phyloP scores from a whole-genome alignment of 1,139 yeast genomes.

The Candida smagusa region DNA sequence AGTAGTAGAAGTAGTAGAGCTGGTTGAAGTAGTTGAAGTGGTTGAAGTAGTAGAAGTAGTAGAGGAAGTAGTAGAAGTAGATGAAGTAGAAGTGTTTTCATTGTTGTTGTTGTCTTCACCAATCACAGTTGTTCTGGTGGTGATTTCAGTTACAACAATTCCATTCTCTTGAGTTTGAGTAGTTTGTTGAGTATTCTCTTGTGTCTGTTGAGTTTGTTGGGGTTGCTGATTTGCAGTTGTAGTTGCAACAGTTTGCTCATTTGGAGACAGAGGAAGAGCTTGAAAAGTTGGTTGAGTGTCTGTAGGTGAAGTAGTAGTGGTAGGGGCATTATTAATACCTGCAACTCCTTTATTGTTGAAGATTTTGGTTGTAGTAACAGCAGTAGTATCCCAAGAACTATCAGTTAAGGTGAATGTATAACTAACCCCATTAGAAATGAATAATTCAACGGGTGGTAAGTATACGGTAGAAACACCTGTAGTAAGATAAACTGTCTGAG shows the following conservation, averaged over 20 bases:
- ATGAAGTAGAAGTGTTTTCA: constrained; percentile 4
- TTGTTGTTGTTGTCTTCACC: constrained; percentile 1
- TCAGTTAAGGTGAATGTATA: constrained; percentile 54
- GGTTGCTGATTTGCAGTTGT: constrained; percentile 5
- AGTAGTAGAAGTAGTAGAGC: constrained; percentile 7
- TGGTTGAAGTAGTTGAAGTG: constrained; percentile 4
- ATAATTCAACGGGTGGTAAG: constrained; percentile 67
- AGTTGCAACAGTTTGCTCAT: constrained; percentile 9
- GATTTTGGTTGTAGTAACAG: constrained; percentile 31
- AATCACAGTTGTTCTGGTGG: constrained; percentile 7
- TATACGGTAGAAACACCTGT: constrained; percentile 59
- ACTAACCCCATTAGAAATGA: constrained; percentile 60
- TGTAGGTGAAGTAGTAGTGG: constrained; percentile 10
- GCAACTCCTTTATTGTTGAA: constrained; percentile 12
- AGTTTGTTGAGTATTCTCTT: neutral
- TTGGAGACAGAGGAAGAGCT: constrained; percentile 7
- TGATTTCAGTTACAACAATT: constrained; percentile 10
- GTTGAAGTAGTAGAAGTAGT: constrained; percentile 5
- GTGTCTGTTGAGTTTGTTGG: constrained; percentile 7
- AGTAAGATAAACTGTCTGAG: constrained; percentile 49
- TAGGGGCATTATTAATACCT: neutral
- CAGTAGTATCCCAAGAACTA: constrained; percentile 28
- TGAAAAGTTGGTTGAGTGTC: constrained; percentile 8
- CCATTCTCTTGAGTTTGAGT: neutral
- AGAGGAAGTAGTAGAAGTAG: constrained; percentile 10